Evolutionary conservation across 352 stramenopile species (phyloP).

Genomic region (Phytopythium aichiense): DNA sequence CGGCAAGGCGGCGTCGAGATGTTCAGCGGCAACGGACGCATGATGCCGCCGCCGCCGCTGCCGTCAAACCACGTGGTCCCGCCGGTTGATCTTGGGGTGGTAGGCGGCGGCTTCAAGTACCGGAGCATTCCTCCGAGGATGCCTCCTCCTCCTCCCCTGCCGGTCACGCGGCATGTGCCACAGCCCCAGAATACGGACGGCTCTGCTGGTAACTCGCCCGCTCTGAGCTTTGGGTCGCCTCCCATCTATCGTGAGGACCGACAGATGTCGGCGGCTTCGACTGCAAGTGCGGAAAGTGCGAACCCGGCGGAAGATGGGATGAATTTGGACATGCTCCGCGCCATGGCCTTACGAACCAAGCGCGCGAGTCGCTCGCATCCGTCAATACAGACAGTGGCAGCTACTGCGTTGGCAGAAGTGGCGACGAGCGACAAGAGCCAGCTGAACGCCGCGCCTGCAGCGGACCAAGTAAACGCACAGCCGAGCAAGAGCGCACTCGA

Average conservation of each 20-base stretch:
- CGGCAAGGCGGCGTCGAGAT: conserved; percentile 58
- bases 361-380: conserved; percentile 4
- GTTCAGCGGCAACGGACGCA: conserved; percentile 23
- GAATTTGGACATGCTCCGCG: conserved; percentile 67
- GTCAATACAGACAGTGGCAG: background rate
- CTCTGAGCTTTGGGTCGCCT: background rate
- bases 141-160: background rate
- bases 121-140: conserved; percentile 13
- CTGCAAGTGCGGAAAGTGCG: background rate
- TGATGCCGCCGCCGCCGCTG: conserved; percentile 1
- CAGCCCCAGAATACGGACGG: background rate
- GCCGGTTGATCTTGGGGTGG: conserved; percentile 10
- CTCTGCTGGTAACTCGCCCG: background rate
- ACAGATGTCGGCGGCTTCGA: background rate
- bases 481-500: background rate
- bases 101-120: conserved; percentile 41
- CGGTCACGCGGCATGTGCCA: background rate
- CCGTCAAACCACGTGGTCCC: background rate
- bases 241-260: background rate
- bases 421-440: background rate
- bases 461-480: background rate
- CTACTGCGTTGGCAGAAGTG: background rate
- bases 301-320: conserved; percentile 17
- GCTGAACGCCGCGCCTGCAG: background rate
- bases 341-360: conserved; percentile 59